These are phyloP conservation scores for Cornus kousa DNA, from an alignment of 148 eudicot species.

Conservation along the genomic window DNA sequence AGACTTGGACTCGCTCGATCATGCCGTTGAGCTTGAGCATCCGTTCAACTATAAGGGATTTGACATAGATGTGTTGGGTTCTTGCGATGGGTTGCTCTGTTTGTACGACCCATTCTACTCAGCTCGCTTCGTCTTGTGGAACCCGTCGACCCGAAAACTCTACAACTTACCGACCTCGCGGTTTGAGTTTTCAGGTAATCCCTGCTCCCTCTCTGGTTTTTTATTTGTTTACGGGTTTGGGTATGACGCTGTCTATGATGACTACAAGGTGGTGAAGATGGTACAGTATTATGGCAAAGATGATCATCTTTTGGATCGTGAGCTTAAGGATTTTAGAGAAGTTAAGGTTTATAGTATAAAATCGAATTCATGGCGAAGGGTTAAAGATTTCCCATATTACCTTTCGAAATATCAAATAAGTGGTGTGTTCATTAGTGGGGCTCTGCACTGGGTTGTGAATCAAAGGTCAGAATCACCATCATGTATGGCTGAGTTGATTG, in stretches of 20 bases:
- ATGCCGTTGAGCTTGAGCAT: constrained; percentile 7
- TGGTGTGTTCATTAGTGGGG: constrained; percentile 27
- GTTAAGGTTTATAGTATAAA: constrained; percentile 45
- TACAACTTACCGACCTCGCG: constrained; percentile 15
- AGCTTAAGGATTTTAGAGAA: not conserved
- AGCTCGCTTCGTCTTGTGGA: constrained; percentile 23
- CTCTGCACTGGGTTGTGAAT: constrained; percentile 43
- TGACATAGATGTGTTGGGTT: constrained; percentile 28
- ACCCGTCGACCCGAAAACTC: constrained; percentile 24
- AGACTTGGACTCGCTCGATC: constrained; percentile 23
- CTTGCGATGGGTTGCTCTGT: constrained; percentile 40
- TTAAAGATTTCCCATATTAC: constrained; percentile 18
- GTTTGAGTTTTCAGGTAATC: constrained; percentile 7
- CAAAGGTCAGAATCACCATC: not conserved
- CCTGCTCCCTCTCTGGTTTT: not conserved
- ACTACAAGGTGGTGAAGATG: constrained; percentile 48
- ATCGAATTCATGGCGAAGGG: constrained; percentile 12
- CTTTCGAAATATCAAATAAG: constrained; percentile 1
- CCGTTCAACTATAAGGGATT: constrained; percentile 13
- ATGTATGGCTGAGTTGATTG: constrained; percentile 5
- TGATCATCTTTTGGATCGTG: constrained; percentile 10
- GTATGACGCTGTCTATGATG: constrained; percentile 37
- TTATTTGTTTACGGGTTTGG: constrained; percentile 37
- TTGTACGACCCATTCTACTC: constrained; percentile 19
- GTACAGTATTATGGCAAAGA: constrained; percentile 18